These are phyloP conservation scores for Lentinula edodes DNA, from an alignment of 768 basidiomycete genomes.

Conservation along the genomic window DNA sequence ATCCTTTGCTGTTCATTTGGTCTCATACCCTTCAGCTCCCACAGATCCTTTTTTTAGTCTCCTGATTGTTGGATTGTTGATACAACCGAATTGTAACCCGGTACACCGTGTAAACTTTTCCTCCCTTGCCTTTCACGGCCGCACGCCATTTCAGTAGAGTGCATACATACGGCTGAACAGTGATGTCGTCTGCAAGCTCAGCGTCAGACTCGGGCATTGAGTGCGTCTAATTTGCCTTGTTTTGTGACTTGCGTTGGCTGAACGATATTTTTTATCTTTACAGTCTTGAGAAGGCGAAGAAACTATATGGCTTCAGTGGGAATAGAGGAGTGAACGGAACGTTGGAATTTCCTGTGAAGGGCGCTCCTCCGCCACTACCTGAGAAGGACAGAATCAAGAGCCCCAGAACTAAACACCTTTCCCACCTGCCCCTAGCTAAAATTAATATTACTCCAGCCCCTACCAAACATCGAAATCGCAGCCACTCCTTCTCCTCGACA, in stretches of 20 bases:
- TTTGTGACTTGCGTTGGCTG: not conserved
- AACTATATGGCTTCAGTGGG: not conserved
- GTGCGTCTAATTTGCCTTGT: not conserved
- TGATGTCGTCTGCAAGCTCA: not conserved
- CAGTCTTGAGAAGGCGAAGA: not conserved
- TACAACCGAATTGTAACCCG: not conserved
- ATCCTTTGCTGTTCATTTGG: too few relatives aligned
- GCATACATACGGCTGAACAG: not conserved
- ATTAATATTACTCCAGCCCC: not conserved
- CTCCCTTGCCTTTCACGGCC: not conserved
- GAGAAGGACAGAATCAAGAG: not conserved
- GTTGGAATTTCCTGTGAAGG: not conserved
- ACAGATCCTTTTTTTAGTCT: not conserved
- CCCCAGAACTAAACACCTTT: not conserved
- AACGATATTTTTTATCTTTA: not conserved
- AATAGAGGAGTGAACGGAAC: not conserved
- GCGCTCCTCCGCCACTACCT: not conserved
- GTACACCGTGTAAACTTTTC: not conserved
- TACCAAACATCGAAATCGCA: not conserved
- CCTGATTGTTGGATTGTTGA: not conserved
- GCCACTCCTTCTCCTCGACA: not conserved
- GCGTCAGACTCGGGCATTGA: not conserved
- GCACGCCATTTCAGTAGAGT: too few relatives aligned
- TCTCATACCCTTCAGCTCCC: not conserved
- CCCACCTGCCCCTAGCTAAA: not conserved